Base-by-base conservation (phyloP, 129 eudicot species). In the Silybum marianum region DNA sequence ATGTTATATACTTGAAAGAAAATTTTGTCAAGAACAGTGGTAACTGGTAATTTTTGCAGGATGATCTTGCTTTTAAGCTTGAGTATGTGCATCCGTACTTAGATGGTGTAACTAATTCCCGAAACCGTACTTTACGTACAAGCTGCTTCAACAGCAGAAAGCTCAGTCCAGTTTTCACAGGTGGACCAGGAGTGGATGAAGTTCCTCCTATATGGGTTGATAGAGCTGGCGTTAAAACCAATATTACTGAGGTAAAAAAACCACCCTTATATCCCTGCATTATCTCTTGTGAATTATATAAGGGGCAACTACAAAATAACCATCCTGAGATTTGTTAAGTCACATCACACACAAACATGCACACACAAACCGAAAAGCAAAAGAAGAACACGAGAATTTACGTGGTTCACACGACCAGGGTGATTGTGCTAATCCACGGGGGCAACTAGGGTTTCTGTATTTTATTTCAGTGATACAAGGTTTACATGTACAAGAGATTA, bases 161-260 rank as follows among this genome's bases (percentile, higher is more conserved):
- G 82, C 85, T 91, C 83, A 96, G 99, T 81, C 99, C 99, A 14
- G 99, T 96, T 32, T 96, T 96, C 88, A 96, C 98, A 1, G 98
- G 99, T 36, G 99, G 99, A 9, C 99, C 99, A n/a, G 99, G 95
- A 34, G 83, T 93, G 26, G 88, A 85, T 39, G 99, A 96, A 86
- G 98, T 96, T 72, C 99, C 99, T 63, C 97, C 99, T 19, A 91
- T 96, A 42, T 93, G 98, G 99, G 99, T 93, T 77, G 99, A 96
- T 88, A 85, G 99, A 77, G 84, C 98, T 81, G 99, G 99, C 2
- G 77, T 90, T 19, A 96, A 96, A 90, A 90, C 98, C 40, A 96
- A 91, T 78, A 91, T 96, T 80, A 96, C 98, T 0, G 99, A 96
- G 99, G 99, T 96, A 81, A 68, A 40, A n/a, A n/a, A n/a, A n/a